Conservation (phyloP, 208 protist species). For the Endotrypanum monterogeii region DNA sequence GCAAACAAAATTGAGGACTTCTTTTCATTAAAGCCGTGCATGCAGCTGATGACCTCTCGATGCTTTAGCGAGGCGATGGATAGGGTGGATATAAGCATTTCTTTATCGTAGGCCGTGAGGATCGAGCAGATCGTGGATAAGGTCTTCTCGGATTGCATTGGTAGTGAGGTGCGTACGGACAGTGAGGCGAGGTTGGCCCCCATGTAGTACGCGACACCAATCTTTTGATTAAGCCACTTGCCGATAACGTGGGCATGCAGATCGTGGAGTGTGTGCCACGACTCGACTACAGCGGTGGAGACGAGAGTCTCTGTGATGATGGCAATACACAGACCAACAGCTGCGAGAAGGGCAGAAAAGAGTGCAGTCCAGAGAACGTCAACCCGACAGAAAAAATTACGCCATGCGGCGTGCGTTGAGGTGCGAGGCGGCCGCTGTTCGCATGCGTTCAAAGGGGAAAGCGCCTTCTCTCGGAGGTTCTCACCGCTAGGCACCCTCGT, state of each 20-base stretch:
- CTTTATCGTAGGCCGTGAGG: constrained; percentile 2
- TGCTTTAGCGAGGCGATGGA: not conserved
- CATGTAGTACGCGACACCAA: not conserved
- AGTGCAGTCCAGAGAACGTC: constrained; percentile 14
- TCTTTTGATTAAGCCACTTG: not conserved
- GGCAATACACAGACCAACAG: not conserved
- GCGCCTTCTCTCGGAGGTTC: not conserved
- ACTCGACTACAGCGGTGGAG: not conserved
- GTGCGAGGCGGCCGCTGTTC: not conserved
- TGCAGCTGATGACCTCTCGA: constrained; percentile 3
- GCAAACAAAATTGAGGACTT: not conserved
- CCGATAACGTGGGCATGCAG: not conserved
- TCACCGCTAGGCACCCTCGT: not conserved
- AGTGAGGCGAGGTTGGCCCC: constrained; percentile 1
- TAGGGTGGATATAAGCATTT: not conserved
- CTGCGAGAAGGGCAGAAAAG: constrained; percentile 8
- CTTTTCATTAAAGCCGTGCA: not conserved
- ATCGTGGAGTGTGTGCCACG: not conserved
- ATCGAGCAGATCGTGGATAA: constrained; percentile 6
- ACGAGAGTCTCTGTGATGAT: constrained; percentile 6
- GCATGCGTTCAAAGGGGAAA: not conserved
- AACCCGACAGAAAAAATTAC: constrained; percentile 10
- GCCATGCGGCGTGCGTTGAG: not conserved
- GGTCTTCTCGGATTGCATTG: not conserved
- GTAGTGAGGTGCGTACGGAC: not conserved